Evolutionary conservation across 768 basidiomycete genomes (phyloP).

Genomic region (Postia placenta): DNA sequence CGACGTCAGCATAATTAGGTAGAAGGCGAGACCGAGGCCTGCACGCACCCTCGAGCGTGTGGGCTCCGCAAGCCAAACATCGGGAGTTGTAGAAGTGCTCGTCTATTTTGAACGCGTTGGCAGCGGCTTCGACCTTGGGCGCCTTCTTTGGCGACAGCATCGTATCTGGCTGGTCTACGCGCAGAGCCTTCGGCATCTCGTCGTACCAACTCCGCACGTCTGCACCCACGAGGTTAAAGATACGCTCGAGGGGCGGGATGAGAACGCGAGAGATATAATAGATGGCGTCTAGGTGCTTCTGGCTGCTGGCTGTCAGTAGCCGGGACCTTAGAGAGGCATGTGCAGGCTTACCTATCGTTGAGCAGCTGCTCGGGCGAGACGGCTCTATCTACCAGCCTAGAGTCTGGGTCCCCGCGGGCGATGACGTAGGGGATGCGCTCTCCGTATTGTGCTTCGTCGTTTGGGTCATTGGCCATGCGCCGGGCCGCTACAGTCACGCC

Average conservation of each 20-base stretch:
- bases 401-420: constrained; percentile 51
- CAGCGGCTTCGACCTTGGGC: constrained; percentile 23
- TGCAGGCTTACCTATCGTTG: constrained; percentile 43
- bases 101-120: constrained; percentile 52
- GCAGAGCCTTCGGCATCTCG: constrained; percentile 69
- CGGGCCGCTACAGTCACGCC: constrained; percentile 84
- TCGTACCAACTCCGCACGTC: constrained; percentile 84
- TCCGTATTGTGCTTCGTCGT: constrained; percentile 85
- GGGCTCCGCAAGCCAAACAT: constrained; percentile 63
- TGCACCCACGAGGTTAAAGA: constrained; percentile 88
- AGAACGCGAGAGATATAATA: constrained; percentile 88
- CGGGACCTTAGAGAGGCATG: neutral
- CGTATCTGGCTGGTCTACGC: constrained; percentile 31
- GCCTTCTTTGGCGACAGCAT: constrained; percentile 31
- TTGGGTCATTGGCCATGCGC: constrained; percentile 65
- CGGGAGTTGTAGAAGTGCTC: constrained; percentile 67
- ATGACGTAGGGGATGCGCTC: constrained; percentile 94
- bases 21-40: no score
- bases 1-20: neutral
- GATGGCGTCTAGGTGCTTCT: constrained; percentile 70
- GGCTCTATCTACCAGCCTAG: constrained; percentile 69
- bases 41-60: constrained; percentile 50
- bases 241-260: constrained; percentile 84
- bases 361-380: constrained; percentile 68
- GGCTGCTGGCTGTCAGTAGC: constrained; percentile 29